Base-by-base conservation (phyloP, 2,329 filamentous ascomycete species). In the Periglandula ipomoeae region DNA sequence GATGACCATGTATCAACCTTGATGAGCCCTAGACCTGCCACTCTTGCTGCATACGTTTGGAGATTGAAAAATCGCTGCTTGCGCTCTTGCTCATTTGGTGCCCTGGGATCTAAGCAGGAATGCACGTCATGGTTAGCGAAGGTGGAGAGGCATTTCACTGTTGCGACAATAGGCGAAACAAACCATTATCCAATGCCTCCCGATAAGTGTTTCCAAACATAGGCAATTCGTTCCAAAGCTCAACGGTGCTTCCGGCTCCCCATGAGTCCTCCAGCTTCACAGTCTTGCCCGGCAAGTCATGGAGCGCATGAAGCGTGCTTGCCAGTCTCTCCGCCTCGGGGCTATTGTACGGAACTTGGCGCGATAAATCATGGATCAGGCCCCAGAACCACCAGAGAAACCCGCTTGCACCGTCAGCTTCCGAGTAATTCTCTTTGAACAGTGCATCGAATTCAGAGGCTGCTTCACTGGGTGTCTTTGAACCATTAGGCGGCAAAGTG, bases 371-470 rank as follows among this genome's bases (percentile, higher is more conserved):
- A 24, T 58, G 56, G 10, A 59, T 15, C 2, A 58, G 52, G 26
- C 58, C 54, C 57, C 56, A 57, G 46, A 58, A 57, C 48, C 56
- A 53, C 48, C 51, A 56, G 7, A 58, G 44, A 17, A 59, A 59
- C 6, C 24, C 34, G 1, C 39, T 50, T 19, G 44, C 50, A 3
- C 44, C 40, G 2, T 46, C 42, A 20, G 50, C 4, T 11, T 20
- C 23, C 5, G 5, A 15, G 32, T 38, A 45, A 10, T 50, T 13
- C 5, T 44, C 17, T 1, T 11, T 11, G 15, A 20, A 47, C 15
- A 56, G 39, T 7, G 27, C 40, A 23, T 57, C 50, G 8, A 56
- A 15, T 10, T 44, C 43, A 11, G 13, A 20, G 4, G 48, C 50
- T 6, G 48, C 46, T 41, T 51, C 23, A 3, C 1, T 7, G 1